Evolutionary conservation across 2,329 filamentous ascomycete species (phyloP).

Genomic region (Phyllachora maydis): DNA sequence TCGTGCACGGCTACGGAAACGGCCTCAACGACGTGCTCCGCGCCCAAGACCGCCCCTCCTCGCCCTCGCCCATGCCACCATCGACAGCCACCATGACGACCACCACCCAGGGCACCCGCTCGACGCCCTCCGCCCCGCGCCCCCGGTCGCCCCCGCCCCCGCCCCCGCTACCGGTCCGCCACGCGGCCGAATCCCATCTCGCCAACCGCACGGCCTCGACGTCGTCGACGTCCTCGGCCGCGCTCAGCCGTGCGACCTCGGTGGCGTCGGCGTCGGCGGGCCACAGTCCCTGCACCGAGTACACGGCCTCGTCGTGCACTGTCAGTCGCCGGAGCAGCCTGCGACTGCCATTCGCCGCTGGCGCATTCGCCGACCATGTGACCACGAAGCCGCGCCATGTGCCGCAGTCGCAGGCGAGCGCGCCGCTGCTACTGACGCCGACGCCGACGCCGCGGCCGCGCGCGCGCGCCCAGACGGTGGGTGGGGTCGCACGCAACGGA

Average conservation of each 20-base stretch:
- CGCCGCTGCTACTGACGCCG: slow-evolving; percentile 1
- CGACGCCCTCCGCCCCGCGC: slow-evolving; percentile 2
- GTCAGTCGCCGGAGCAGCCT: background rate
- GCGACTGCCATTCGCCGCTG: background rate
- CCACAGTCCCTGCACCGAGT: slow-evolving; percentile 7
- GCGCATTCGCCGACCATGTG: background rate
- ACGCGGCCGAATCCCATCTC: slow-evolving; percentile 1
- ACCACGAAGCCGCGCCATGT: background rate
- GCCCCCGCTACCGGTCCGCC: background rate
- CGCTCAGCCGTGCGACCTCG: no score
- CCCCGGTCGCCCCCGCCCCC: slow-evolving; percentile 6
- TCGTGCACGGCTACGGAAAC: slow-evolving; percentile 31
- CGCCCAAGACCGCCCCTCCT: no score
- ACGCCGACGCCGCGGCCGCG: slow-evolving; percentile 1
- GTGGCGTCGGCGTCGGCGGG: slow-evolving; percentile 9
- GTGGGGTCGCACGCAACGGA: no score
- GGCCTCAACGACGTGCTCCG: slow-evolving; percentile 22
- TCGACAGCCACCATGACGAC: slow-evolving; percentile 7
- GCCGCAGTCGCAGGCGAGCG: slow-evolving; percentile 2
- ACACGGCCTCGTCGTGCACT: background rate
- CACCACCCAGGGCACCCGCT: slow-evolving; percentile 2
- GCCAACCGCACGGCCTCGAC: slow-evolving; percentile 5
- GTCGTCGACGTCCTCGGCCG: slow-evolving; percentile 5
- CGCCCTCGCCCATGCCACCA: no score
- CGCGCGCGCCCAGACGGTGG: background rate